Percentiles rank a stretch among this genome's conserved stretches.
These are phyloP conservation scores for Candida maesae DNA, from an alignment of 805 yeast genomes.

Conservation along the genomic window DNA sequence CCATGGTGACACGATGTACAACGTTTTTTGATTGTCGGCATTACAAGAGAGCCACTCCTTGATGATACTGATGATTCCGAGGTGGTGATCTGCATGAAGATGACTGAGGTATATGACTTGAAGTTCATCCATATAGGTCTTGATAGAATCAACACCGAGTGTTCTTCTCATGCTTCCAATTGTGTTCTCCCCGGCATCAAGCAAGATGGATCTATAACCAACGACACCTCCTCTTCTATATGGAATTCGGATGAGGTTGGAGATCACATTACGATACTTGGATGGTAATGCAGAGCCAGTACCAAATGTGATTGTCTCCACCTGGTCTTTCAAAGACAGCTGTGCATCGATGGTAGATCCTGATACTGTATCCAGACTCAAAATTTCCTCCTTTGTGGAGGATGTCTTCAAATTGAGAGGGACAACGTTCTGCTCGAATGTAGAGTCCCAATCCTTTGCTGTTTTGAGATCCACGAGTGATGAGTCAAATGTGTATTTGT, in stretches of 20 bases:
- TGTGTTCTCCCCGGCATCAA: constrained; percentile 97
- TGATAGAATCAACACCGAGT: constrained; percentile 44
- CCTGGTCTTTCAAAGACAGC: constrained; percentile 42
- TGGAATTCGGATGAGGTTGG: constrained; percentile 75
- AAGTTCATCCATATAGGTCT: constrained; percentile 53
- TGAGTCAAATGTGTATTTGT: constrained; percentile 13
- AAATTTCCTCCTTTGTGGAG: constrained; percentile 10
- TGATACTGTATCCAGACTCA: constrained; percentile 16
- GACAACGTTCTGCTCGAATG: constrained; percentile 26
- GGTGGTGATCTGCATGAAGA: constrained; percentile 95
- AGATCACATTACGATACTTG: constrained; percentile 76
- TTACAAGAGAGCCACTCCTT: constrained; percentile 57
- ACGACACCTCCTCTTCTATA: constrained; percentile 24
- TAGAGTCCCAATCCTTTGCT: constrained; percentile 24
- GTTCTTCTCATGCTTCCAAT: constrained; percentile 65
- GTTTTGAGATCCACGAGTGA: constrained; percentile 9
- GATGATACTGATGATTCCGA: constrained; percentile 73
- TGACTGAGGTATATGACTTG: constrained; percentile 73
- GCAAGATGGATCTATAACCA: constrained; percentile 44
- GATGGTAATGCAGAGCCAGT: constrained; percentile 94
- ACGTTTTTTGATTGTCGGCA: constrained; percentile 34
- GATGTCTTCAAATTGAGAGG: constrained; percentile 20
- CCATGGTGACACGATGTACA: constrained; percentile 73
- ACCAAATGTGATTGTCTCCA: constrained; percentile 75
- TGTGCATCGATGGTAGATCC: constrained; percentile 13